Conservation (phyloP, 2,329 filamentous ascomycete species). For the Rhexocercosporidium sp. region DNA sequence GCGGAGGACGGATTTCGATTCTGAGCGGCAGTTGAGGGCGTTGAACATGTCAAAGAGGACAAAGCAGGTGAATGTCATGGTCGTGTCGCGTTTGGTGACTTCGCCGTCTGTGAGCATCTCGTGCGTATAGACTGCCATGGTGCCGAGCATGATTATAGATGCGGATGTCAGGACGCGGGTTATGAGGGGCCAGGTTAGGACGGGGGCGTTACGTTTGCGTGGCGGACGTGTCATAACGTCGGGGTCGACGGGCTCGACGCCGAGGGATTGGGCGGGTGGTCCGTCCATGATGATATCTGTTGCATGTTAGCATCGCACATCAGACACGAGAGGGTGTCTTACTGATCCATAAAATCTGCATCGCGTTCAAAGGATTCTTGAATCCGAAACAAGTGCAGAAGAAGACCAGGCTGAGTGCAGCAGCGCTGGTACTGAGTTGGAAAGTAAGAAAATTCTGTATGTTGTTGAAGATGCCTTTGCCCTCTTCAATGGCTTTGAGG, state of each 20-base stretch:
- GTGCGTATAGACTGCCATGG: slow-evolving; percentile 86
- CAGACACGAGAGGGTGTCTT: slow-evolving; percentile 48
- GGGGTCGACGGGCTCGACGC: slow-evolving; percentile 92
- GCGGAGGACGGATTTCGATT: slow-evolving; percentile 84
- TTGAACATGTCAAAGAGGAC: slow-evolving; percentile 99
- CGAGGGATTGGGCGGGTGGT: slow-evolving; percentile 93
- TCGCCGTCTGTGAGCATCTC: slow-evolving; percentile 86
- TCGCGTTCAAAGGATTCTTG: slow-evolving; percentile 94
- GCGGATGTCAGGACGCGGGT: slow-evolving; percentile 87
- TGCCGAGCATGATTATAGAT: slow-evolving; percentile 88
- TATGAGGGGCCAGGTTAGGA: slow-evolving; percentile 85
- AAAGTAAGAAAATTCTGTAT: slow-evolving; percentile 99
- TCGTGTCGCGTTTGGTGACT: slow-evolving; percentile 92
- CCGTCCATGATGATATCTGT: slow-evolving; percentile 99
- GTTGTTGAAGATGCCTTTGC: slow-evolving; percentile 99
- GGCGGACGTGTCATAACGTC: slow-evolving; percentile 93
- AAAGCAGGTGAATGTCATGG: slow-evolving; percentile 99
- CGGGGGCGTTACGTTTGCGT: slow-evolving; percentile 82
- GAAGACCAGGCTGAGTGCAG: slow-evolving; percentile 87
- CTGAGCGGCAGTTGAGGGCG: slow-evolving; percentile 88
- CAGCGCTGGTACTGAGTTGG: slow-evolving; percentile 95
- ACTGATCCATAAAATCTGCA: slow-evolving; percentile 99
- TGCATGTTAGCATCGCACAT: slow-evolving; percentile 20
- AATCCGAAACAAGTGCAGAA: slow-evolving; percentile 92
- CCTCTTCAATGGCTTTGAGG: slow-evolving; percentile 93